Percentiles rank a stretch among this genome's conserved stretches.
phyloP scores from a whole-genome alignment of 257 asterid genomes.

The Dorcoceras hygrometricum region DNA sequence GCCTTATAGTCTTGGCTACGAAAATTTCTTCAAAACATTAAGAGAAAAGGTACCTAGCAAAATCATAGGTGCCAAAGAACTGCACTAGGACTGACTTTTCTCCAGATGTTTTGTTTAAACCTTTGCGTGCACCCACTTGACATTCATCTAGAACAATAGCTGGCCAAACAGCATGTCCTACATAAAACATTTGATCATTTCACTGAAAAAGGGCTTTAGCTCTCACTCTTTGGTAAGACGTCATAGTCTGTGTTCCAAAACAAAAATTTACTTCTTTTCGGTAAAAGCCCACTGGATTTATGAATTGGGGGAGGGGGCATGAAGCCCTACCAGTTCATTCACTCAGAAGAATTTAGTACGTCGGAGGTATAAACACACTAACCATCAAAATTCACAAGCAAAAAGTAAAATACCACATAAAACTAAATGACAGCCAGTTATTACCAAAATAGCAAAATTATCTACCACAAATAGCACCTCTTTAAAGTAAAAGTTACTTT shows the following conservation, averaged over 20 bases:
- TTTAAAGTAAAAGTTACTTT: background rate
- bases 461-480: background rate
- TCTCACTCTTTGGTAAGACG: conserved; percentile 17
- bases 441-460: background rate
- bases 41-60: conserved; percentile 69
- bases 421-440: background rate
- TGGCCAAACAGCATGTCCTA: conserved; percentile 99
- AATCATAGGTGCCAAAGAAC: conserved; percentile 97
- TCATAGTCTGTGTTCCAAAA: conserved; percentile 1
- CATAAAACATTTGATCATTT: conserved; percentile 25
- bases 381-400: background rate
- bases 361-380: background rate
- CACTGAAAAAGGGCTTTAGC: background rate
- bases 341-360: conserved; percentile 4
- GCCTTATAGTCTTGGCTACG: conserved; percentile 19
- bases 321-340: conserved; percentile 10
- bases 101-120: conserved; percentile 66
- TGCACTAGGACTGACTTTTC: conserved; percentile 86
- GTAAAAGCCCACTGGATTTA: background rate
- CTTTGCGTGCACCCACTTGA: conserved; percentile 58
- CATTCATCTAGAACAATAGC: conserved; percentile 87
- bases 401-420: conserved; percentile 1
- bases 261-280: background rate
- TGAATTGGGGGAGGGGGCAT: background rate
- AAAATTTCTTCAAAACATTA: conserved; percentile 9